Evolutionary conservation across 2,329 filamentous ascomycete genomes (phyloP).

Genomic region (Camillea tinctor): DNA sequence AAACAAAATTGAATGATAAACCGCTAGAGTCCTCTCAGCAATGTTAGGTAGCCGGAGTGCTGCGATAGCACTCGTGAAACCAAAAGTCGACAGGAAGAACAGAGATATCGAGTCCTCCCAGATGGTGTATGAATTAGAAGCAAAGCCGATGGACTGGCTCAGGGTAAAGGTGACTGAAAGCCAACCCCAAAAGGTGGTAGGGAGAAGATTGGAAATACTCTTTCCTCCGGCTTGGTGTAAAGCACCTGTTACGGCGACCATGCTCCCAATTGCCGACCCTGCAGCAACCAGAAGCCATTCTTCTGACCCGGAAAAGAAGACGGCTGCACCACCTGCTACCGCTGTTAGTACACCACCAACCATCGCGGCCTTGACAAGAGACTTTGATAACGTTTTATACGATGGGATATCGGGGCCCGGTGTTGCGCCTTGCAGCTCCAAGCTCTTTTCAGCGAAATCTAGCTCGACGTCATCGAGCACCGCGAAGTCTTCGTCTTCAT

Average conservation of each 20-base stretch:
- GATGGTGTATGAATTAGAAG: conserved; percentile 96
- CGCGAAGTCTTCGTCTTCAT: conserved; percentile 53
- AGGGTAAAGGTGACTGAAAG: conserved; percentile 76
- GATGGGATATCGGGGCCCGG: conserved; percentile 29
- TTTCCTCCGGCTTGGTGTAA: conserved; percentile 43
- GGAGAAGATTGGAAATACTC: conserved; percentile 55
- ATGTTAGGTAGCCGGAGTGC: conserved; percentile 70
- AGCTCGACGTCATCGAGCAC: conserved; percentile 56
- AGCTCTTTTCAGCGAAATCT: conserved; percentile 56
- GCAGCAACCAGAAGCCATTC: conserved; percentile 43
- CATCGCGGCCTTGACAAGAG: conserved; percentile 38
- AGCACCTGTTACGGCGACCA: conserved; percentile 38
- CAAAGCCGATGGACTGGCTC: conserved; percentile 90
- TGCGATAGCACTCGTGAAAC: conserved; percentile 68
- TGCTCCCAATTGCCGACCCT: conserved; percentile 45
- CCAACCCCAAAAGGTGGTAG: conserved; percentile 85
- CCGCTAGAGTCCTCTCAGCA: conserved; percentile 69
- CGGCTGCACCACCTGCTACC: conserved; percentile 30
- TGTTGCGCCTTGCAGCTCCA: conserved; percentile 48
- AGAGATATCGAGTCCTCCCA: conserved; percentile 96
- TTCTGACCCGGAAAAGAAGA: conserved; percentile 35
- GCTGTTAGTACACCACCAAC: conserved; percentile 36
- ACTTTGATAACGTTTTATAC: conserved; percentile 39
- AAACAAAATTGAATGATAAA: conserved; percentile 85
- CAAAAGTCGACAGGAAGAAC: conserved; percentile 89